phyloP scores from a whole-genome alignment of 2,329 filamentous ascomycete species.

The Trichophaea hybrida region DNA sequence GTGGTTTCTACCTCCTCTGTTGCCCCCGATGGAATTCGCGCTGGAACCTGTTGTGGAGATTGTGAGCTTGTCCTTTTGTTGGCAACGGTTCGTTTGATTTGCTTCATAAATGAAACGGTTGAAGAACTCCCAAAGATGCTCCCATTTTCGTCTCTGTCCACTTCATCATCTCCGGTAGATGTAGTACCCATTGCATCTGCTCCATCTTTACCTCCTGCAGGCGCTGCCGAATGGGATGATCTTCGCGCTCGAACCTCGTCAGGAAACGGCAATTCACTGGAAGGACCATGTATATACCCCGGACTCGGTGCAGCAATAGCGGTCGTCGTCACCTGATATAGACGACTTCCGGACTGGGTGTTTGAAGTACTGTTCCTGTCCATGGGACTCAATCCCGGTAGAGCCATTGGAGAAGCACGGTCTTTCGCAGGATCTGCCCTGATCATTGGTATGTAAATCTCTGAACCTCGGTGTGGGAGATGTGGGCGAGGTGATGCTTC shows the following conservation, averaged over 20 bases:
- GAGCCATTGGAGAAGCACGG: not conserved
- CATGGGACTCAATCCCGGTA: not conserved
- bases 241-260: not conserved
- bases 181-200: conserved; percentile 3
- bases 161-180: not conserved
- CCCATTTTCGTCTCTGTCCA: not conserved
- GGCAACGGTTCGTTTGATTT: conserved; percentile 1
- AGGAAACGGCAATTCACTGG: not conserved
- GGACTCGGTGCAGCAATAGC: not conserved
- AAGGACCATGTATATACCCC: not conserved
- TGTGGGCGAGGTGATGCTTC: not conserved
- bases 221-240: not conserved
- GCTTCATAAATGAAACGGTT: conserved; percentile 1
- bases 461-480: not conserved
- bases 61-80: not conserved
- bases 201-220: not conserved
- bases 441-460: not conserved
- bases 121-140: conserved; percentile 3
- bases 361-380: not conserved
- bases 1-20: not conserved
- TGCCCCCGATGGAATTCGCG: not conserved
- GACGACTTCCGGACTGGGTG: not conserved
- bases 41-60: not conserved
- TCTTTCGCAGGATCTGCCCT: not conserved
- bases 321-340: not conserved